phyloP scores from a whole-genome alignment of 352 stramenopile species.

The Pythium sp. region DNA sequence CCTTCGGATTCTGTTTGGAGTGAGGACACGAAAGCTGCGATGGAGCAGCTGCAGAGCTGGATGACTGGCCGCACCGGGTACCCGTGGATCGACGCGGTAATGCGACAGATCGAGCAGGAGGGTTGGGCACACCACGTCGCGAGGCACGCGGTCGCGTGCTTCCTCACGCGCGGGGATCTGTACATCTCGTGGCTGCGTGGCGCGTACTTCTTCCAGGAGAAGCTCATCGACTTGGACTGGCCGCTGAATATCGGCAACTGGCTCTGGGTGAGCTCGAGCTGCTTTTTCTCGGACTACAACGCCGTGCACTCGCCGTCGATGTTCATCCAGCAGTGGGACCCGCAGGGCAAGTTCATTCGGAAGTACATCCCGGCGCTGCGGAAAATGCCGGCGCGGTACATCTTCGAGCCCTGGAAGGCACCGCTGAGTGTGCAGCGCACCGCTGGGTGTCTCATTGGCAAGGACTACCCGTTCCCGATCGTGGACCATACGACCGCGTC shows the following conservation, averaged over 20 bases:
- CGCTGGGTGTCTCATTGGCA: slow-evolving; percentile 86
- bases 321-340: slow-evolving; percentile 94
- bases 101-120: slow-evolving; percentile 89
- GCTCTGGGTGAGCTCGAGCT: slow-evolving; percentile 93
- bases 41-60: slow-evolving; percentile 80
- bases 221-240: slow-evolving; percentile 96
- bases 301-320: slow-evolving; percentile 90
- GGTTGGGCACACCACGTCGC: slow-evolving; percentile 85
- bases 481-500: slow-evolving; percentile 89
- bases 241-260: slow-evolving; percentile 97
- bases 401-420: slow-evolving; percentile 97
- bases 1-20: slow-evolving; percentile 17
- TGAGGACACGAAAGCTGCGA: slow-evolving; percentile 43
- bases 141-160: slow-evolving; percentile 94
- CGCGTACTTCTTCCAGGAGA: slow-evolving; percentile 87
- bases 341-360: slow-evolving; percentile 84
- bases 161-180: slow-evolving; percentile 94
- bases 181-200: slow-evolving; percentile 93
- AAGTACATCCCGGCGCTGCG: slow-evolving; percentile 90
- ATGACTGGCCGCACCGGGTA: slow-evolving; percentile 94
- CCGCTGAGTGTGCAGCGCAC: slow-evolving; percentile 83
- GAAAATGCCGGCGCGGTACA: slow-evolving; percentile 93
- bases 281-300: slow-evolving; percentile 96
- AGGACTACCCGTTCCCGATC: slow-evolving; percentile 95
- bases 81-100: slow-evolving; percentile 96